Conservation (phyloP, 2,329 filamentous ascomycete species). For the Colletotrichum eremochloae region DNA sequence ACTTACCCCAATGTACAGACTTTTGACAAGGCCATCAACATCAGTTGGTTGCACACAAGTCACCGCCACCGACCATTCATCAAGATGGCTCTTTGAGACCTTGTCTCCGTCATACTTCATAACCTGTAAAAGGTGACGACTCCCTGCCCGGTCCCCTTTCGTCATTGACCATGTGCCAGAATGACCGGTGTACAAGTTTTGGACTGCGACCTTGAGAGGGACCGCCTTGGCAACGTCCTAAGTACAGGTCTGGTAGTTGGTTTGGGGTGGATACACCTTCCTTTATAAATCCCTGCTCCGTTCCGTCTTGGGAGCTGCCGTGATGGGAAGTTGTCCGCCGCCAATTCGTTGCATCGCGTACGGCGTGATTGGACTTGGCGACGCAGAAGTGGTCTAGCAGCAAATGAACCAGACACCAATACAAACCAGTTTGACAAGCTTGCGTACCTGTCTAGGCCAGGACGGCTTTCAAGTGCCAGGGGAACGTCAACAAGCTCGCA, state of each 20-base stretch:
- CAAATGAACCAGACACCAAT: not conserved
- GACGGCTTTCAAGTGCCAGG: conserved; percentile 25
- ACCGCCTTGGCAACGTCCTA: no score
- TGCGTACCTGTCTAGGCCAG: not conserved
- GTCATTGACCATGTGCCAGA: not conserved
- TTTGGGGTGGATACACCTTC: conserved; percentile 13
- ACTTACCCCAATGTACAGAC: not conserved
- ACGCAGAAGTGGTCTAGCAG: not conserved
- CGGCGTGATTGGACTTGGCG: conserved; percentile 33
- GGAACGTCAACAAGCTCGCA: not conserved
- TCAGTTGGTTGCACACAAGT: conserved; percentile 14
- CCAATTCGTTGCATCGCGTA: conserved; percentile 41
- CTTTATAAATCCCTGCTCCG: conserved; percentile 14
- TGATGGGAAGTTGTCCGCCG: conserved; percentile 40
- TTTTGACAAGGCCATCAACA: conserved; percentile 30
- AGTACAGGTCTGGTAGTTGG: not conserved
- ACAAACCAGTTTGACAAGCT: not conserved
- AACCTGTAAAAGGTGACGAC: not conserved
- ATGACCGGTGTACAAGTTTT: not conserved
- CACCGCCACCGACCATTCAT: not conserved
- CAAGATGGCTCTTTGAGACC: not conserved
- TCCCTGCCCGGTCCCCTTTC: not conserved
- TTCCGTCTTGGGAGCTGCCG: conserved; percentile 37
- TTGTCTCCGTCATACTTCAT: not conserved
- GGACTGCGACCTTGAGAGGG: no score